Evolutionary conservation across 768 basidiomycete species (phyloP).

Genomic region (Mycena albidolilacea): DNA sequence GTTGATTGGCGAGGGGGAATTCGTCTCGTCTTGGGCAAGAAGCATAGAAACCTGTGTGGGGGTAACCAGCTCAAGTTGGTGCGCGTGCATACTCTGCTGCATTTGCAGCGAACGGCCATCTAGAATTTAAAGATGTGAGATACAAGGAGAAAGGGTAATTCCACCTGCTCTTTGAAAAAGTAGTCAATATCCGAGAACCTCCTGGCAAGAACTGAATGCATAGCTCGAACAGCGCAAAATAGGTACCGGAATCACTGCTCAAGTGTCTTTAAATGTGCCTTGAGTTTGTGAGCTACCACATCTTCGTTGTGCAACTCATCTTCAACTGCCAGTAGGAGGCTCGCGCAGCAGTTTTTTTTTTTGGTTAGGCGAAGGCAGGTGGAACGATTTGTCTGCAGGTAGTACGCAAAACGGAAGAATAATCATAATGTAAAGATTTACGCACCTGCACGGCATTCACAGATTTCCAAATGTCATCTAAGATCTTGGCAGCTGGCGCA

Average conservation of each 20-base stretch:
- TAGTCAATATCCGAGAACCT: constrained; percentile 45
- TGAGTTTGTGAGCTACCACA: constrained; percentile 63
- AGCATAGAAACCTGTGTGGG: not conserved
- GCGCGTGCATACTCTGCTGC: not conserved
- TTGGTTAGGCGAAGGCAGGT: constrained; percentile 79
- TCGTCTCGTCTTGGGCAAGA: not conserved
- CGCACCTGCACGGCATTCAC: constrained; percentile 17
- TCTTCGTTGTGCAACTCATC: constrained; percentile 70
- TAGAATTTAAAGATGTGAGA: not conserved
- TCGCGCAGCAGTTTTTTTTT: constrained; percentile 83
- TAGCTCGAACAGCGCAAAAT: not conserved
- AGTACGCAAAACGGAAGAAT: not conserved
- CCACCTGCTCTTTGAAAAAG: constrained; percentile 60
- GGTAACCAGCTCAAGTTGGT: not conserved
- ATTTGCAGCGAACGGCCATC: not conserved
- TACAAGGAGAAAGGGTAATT: constrained; percentile 57
- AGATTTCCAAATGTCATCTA: constrained; percentile 29
- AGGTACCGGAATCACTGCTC: constrained; percentile 58
- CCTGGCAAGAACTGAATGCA: not conserved
- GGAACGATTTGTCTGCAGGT: constrained; percentile 72
- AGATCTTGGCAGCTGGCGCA: constrained; percentile 24
- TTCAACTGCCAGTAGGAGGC: constrained; percentile 72
- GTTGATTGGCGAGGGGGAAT: not conserved
- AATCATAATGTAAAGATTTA: not conserved
- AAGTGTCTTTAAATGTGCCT: constrained; percentile 64